Evolutionary conservation across 176 grass and related monocot species (phyloP).

Genomic region (Areca catechu): DNA sequence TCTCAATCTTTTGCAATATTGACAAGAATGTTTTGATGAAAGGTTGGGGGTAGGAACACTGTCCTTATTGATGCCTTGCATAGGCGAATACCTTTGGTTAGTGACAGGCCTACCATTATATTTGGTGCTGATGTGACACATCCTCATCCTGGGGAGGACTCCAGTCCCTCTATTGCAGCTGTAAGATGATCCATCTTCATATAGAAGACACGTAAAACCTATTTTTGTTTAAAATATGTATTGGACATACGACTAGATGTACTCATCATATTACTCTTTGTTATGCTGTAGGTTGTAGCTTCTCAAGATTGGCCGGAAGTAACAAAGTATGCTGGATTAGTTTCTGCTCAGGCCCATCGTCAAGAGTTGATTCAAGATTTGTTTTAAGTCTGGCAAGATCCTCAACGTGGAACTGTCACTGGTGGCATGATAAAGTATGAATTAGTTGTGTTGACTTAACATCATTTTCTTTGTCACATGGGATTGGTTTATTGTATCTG

Average conservation of each 20-base stretch:
- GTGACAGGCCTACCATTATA: slow-evolving; percentile 19
- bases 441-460: too few relatives aligned
- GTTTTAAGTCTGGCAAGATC: slow-evolving; percentile 8
- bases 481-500: background rate
- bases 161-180: slow-evolving; percentile 16
- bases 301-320: slow-evolving; percentile 20
- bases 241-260: background rate
- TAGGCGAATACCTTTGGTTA: slow-evolving; percentile 13
- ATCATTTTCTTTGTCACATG: background rate
- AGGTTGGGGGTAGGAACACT: slow-evolving; percentile 15
- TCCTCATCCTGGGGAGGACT: slow-evolving; percentile 21
- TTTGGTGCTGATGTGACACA: slow-evolving; percentile 23
- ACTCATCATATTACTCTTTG: background rate
- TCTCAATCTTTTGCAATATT: background rate
- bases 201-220: background rate
- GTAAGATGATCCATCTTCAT: slow-evolving; percentile 5
- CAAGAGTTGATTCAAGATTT: slow-evolving; percentile 18
- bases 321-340: slow-evolving; percentile 17
- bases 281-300: slow-evolving; percentile 10
- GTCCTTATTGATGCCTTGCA: slow-evolving; percentile 14
- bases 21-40: background rate
- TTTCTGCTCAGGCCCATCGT: slow-evolving; percentile 17
- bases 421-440: slow-evolving; percentile 16
- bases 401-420: background rate
- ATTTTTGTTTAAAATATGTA: background rate